These are phyloP conservation scores for Typha latifolia DNA, from an alignment of 176 grass and related monocot species.

Conservation along the genomic window DNA sequence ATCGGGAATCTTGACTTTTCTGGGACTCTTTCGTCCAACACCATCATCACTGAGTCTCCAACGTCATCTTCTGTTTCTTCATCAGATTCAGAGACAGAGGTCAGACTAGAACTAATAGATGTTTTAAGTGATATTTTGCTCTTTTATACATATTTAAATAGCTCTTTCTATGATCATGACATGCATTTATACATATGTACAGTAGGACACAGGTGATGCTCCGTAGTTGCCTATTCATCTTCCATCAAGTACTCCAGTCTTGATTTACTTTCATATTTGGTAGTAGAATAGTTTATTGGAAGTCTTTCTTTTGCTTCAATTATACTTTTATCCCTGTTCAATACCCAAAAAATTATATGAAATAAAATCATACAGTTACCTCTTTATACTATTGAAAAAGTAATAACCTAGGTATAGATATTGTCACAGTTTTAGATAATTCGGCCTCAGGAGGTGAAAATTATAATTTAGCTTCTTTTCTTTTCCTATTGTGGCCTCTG, in stretches of 20 bases:
- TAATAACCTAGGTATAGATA: background rate
- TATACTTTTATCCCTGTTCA: no score
- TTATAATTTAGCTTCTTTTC: no score
- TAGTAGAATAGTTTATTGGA: background rate
- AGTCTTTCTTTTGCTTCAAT: no score
- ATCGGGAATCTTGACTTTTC: conserved; percentile 14
- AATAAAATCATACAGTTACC: background rate
- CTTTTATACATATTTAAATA: background rate
- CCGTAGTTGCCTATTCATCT: no score
- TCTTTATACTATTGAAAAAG: background rate
- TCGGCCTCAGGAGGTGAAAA: no score
- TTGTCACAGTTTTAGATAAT: no score
- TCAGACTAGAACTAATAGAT: background rate
- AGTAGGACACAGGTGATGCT: no score
- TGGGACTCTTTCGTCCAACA: conserved; percentile 6
- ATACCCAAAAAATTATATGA: no score
- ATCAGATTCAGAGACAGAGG: background rate
- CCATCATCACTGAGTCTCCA: conserved; percentile 1
- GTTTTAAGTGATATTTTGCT: background rate
- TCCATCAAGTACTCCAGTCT: no score
- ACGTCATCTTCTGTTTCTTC: conserved; percentile 1
- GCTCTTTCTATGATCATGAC: no score
- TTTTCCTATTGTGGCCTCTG: no score
- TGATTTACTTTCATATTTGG: background rate
- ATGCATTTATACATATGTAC: no score